Evolutionary conservation across 106 monocot genomes (phyloP).

Genomic region (Phalaenopsis aphrodite): DNA sequence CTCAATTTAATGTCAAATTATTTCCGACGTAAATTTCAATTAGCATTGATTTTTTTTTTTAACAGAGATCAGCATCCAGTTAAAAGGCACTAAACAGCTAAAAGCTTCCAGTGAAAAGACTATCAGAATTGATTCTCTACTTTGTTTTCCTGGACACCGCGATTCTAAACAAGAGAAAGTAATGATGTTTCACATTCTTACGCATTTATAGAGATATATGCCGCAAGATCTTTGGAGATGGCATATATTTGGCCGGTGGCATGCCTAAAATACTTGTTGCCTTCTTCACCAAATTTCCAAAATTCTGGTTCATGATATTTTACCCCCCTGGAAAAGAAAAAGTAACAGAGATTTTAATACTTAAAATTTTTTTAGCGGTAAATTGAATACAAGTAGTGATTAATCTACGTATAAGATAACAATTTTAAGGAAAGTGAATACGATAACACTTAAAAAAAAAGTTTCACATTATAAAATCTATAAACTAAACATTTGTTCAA

Average conservation of each 20-base stretch:
- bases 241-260: slow-evolving; percentile 97
- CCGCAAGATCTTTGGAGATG: slow-evolving; percentile 81
- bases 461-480: not conserved
- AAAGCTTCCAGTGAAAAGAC: too few relatives aligned
- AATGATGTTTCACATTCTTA: slow-evolving; percentile 15
- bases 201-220: slow-evolving; percentile 84
- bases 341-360: not conserved
- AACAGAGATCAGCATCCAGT: too few relatives aligned
- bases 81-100: too few relatives aligned
- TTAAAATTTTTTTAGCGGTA: not conserved
- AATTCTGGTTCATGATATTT: slow-evolving; percentile 95
- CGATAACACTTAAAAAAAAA: not conserved
- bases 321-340: slow-evolving; percentile 37
- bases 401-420: too few relatives aligned
- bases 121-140: too few relatives aligned
- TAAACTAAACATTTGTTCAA: not conserved
- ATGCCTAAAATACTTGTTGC: slow-evolving; percentile 88
- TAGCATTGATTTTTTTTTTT: too few relatives aligned
- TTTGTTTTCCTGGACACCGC: too few relatives aligned
- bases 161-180: not conserved
- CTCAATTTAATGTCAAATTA: too few relatives aligned
- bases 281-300: slow-evolving; percentile 92
- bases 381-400: too few relatives aligned
- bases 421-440: too few relatives aligned
- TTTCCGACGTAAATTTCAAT: too few relatives aligned